Evolutionary conservation across 2,329 filamentous ascomycete species (phyloP).

Genomic region (Colletotrichum musae): DNA sequence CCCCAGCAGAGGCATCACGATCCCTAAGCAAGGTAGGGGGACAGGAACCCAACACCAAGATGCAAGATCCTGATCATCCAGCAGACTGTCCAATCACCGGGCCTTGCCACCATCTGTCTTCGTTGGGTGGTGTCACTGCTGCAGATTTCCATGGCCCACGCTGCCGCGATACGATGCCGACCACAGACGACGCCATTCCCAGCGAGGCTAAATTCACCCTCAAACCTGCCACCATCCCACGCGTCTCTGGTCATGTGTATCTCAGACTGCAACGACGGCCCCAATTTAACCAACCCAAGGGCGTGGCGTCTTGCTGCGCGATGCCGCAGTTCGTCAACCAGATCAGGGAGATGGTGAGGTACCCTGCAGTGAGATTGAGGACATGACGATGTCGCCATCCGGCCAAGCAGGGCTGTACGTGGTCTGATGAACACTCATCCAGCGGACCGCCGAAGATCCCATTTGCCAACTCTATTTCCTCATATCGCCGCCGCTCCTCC

Average conservation of each 20-base stretch:
- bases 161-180: constrained; percentile 22
- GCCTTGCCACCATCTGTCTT: not conserved
- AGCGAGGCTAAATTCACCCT: constrained; percentile 22
- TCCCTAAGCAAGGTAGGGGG: not conserved
- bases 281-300: constrained; percentile 11
- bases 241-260: constrained; percentile 36
- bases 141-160: constrained; percentile 8
- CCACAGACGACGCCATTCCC: constrained; percentile 18
- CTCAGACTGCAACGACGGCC: constrained; percentile 23
- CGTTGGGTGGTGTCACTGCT: constrained; percentile 16
- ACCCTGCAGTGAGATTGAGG: constrained; percentile 26
- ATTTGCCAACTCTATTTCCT: constrained; percentile 21
- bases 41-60: constrained; percentile 2
- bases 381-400: constrained; percentile 37
- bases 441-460: constrained; percentile 20
- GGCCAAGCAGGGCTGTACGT: constrained; percentile 28
- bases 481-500: not conserved
- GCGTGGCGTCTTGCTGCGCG: constrained; percentile 10
- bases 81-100: constrained; percentile 11
- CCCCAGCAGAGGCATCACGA: constrained; percentile 3
- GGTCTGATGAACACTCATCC: constrained; percentile 29
- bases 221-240: constrained; percentile 5
- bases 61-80: constrained; percentile 22
- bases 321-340: constrained; percentile 33
- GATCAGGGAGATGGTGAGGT: constrained; percentile 35